phyloP scores from a whole-genome alignment of 805 yeast species.

The Zygosaccharomyces bisporus region DNA sequence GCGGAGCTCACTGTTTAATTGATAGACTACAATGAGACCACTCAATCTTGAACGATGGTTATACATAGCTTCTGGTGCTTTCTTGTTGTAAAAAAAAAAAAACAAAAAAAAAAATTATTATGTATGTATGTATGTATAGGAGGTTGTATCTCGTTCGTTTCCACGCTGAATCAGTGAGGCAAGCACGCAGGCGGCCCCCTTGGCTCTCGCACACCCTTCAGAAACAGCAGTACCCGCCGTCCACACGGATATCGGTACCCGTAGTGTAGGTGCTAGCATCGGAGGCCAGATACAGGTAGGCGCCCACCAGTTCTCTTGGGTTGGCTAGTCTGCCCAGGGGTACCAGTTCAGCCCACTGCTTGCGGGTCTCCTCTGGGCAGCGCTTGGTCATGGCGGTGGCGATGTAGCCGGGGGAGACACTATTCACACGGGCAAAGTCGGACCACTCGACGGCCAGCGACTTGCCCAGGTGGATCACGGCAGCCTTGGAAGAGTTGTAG shows the following conservation, averaged over 20 bases:
- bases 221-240: constrained; percentile 53
- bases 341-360: constrained; percentile 47
- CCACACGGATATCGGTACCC: constrained; percentile 72
- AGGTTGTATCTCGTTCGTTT: too few species aligned
- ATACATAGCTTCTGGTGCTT: too few species aligned
- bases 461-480: constrained; percentile 66
- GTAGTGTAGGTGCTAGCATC: constrained; percentile 78
- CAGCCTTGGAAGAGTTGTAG: constrained; percentile 86
- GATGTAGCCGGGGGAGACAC: constrained; percentile 84
- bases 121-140: too few species aligned
- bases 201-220: neutral
- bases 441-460: constrained; percentile 88
- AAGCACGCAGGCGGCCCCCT: too few species aligned
- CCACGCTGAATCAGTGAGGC: too few species aligned
- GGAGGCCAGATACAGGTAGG: constrained; percentile 73
- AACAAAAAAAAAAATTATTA: too few species aligned
- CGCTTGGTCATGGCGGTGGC: constrained; percentile 60
- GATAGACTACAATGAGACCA: too few species aligned
- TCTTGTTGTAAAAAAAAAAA: too few species aligned
- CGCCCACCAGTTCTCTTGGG: constrained; percentile 74
- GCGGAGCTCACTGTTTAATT: too few species aligned
- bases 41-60: too few species aligned
- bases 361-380: constrained; percentile 42
- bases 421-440: constrained; percentile 80
- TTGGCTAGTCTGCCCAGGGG: constrained; percentile 76